A percentile compares a stretch with the other conserved stretches of the same genome.
phyloP scores from a whole-genome alignment of 768 basidiomycete species.

The Dioszegia aurantiaca region DNA sequence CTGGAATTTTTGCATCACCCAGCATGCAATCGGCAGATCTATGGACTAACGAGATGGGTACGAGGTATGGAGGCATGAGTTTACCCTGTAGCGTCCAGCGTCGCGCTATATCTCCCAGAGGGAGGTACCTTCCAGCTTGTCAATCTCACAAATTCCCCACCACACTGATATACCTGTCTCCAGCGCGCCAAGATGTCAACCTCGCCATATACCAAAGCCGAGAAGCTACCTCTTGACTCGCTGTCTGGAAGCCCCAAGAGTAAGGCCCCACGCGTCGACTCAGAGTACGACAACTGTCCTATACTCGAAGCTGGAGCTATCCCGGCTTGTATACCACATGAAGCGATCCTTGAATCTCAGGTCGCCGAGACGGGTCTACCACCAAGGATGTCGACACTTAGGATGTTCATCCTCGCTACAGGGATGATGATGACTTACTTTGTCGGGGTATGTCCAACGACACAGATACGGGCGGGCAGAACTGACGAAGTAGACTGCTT shows the following conservation, averaged over 20 bases:
- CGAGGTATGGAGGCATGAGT: no score
- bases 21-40: background rate
- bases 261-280: background rate
- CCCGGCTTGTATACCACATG: background rate
- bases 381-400: conserved; percentile 6
- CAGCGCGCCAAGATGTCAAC: no score
- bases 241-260: no score
- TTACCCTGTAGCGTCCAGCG: no score
- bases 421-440: conserved; percentile 30
- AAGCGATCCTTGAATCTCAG: conserved; percentile 4
- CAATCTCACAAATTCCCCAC: no score
- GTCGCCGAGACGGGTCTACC: background rate
- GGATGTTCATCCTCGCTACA: conserved; percentile 12
- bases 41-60: no score
- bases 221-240: no score
- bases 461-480: background rate
- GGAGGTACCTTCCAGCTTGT: no score
- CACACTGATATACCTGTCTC: no score
- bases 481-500: conserved; percentile 6
- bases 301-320: background rate
- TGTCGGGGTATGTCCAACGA: conserved; percentile 23
- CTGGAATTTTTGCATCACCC: background rate
- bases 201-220: no score
- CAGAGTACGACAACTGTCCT: background rate
- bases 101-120: no score